Conservation (phyloP, 805 yeast species). For the Monosporozyma siamensis region DNA sequence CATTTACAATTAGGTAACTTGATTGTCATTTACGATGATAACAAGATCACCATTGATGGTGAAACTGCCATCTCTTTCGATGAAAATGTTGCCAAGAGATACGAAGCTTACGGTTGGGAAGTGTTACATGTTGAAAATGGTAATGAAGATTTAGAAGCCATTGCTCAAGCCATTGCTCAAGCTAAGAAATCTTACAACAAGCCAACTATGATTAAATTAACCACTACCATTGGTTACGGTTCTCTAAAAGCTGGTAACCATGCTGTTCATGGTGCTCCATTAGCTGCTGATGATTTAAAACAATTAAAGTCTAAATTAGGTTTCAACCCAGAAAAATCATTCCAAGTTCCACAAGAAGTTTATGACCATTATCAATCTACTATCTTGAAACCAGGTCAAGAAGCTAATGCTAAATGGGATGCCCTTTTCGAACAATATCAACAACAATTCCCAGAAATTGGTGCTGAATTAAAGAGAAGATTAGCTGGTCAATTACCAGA, state of each 20-base stretch:
- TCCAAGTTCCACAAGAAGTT: slow-evolving; percentile 77
- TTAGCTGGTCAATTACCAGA: slow-evolving; percentile 67
- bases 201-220: slow-evolving; percentile 83
- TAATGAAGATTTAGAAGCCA: slow-evolving; percentile 64
- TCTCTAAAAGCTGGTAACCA: slow-evolving; percentile 78
- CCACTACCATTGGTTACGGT: slow-evolving; percentile 92
- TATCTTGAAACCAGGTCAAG: slow-evolving; percentile 52
- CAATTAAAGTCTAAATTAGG: slow-evolving; percentile 81
- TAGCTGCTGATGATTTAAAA: slow-evolving; percentile 83
- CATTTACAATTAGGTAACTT: slow-evolving; percentile 88
- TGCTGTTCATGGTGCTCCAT: slow-evolving; percentile 92
- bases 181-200: slow-evolving; percentile 70
- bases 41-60: slow-evolving; percentile 96
- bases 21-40: slow-evolving; percentile 93
- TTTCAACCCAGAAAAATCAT: slow-evolving; percentile 75
- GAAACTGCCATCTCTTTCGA: slow-evolving; percentile 81
- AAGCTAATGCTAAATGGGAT: slow-evolving; percentile 71
- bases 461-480: slow-evolving; percentile 75
- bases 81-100: slow-evolving; percentile 80
- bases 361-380: slow-evolving; percentile 51
- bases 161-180: slow-evolving; percentile 63
- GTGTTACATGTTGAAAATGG: slow-evolving; percentile 68
- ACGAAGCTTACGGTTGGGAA: slow-evolving; percentile 94
- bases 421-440: slow-evolving; percentile 49
- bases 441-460: slow-evolving; percentile 65